Conservation (phyloP, 305 asterid genomes). For the Fraxinus paxiana region DNA sequence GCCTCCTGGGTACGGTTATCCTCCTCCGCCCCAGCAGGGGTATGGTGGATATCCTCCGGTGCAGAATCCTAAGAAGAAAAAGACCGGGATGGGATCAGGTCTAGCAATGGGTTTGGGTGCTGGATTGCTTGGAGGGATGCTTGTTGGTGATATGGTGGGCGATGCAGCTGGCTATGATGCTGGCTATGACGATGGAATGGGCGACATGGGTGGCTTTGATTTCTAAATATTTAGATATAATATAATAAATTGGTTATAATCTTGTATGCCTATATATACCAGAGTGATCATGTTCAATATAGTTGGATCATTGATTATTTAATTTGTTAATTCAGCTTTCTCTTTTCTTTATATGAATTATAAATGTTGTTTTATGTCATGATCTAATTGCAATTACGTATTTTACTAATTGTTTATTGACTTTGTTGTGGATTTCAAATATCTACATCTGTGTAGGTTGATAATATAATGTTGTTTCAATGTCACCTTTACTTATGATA, state of each 20-base stretch:
- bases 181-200: conserved; percentile 58
- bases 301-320: not conserved
- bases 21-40: conserved; percentile 15
- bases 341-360: not conserved
- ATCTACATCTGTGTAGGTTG: not conserved
- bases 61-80: conserved; percentile 50
- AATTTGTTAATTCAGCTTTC: not conserved
- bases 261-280: not conserved
- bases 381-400: not conserved
- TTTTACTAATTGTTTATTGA: too few relatives aligned
- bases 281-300: not conserved
- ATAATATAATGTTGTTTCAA: not conserved
- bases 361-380: not conserved
- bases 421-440: not conserved
- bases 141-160: conserved; percentile 71
- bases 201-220: conserved; percentile 34
- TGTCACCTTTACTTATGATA: not conserved
- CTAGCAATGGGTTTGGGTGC: conserved; percentile 72
- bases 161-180: conserved; percentile 55
- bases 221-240: conserved; percentile 14
- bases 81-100: conserved; percentile 43
- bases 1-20: conserved; percentile 34
- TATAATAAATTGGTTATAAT: not conserved
- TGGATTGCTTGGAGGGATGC: conserved; percentile 83
- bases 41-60: conserved; percentile 27